phyloP scores from a whole-genome alignment of 768 basidiomycete genomes.

The Tulasnella calospora region DNA sequence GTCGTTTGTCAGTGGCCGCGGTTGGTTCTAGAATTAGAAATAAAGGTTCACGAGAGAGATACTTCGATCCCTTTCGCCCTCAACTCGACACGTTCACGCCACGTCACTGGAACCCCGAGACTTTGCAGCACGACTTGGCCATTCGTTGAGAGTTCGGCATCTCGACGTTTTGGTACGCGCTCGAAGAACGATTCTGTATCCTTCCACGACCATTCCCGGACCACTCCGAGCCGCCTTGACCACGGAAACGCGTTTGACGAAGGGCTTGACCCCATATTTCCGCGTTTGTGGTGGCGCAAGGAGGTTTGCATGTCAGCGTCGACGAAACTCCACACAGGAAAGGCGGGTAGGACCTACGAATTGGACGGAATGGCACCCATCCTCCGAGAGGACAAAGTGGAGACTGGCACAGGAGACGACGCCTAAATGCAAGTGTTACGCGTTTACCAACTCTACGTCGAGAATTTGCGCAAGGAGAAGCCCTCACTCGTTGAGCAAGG shows the following conservation, averaged over 20 bases:
- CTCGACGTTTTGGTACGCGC: not conserved
- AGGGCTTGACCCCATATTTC: not conserved
- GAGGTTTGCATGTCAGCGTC: not conserved
- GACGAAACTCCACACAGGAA: not conserved
- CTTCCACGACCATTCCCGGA: not conserved
- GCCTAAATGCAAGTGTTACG: conserved; percentile 11
- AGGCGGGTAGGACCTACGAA: not conserved
- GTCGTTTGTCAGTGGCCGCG: not conserved
- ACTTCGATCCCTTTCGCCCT: not conserved
- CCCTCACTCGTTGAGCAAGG: conserved; percentile 2
- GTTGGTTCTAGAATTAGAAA: not conserved
- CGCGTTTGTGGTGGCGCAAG: not conserved
- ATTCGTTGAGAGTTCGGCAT: not conserved
- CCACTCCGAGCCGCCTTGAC: not conserved
- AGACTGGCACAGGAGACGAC: conserved; percentile 17
- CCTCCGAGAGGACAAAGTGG: conserved; percentile 12
- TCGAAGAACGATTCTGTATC: not conserved
- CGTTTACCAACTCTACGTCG: conserved; percentile 4
- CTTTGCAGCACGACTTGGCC: not conserved
- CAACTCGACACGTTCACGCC: not conserved
- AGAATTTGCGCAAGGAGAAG: not conserved
- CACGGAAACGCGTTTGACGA: not conserved
- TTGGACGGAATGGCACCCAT: not conserved
- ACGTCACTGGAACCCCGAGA: not conserved
- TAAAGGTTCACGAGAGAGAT: too few relatives aligned